Conservation (phyloP, 2,329 filamentous ascomycete genomes). For the Fusarium kyushuense region DNA sequence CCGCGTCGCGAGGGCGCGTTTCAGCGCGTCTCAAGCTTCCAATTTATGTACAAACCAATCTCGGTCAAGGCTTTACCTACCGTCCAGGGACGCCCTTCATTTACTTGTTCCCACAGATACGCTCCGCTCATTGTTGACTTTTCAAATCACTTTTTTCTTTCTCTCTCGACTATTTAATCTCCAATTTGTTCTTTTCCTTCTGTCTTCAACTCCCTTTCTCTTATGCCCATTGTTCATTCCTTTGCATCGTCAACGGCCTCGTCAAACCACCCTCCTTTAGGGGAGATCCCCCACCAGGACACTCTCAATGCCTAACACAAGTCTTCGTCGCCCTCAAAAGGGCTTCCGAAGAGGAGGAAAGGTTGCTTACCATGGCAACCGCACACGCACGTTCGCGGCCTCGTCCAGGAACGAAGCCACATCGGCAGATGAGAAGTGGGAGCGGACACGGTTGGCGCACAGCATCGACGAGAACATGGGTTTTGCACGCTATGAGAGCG, state of each 20-base stretch:
- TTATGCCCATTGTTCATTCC: constrained; percentile 34
- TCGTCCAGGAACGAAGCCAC: constrained; percentile 85
- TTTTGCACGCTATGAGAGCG: constrained; percentile 90
- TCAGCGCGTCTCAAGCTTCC: constrained; percentile 48
- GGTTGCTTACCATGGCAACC: constrained; percentile 75
- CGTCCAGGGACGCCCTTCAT: constrained; percentile 32
- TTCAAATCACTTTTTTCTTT: constrained; percentile 23
- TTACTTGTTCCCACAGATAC: constrained; percentile 41
- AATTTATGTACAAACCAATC: constrained; percentile 43
- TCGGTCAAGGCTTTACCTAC: constrained; percentile 42
- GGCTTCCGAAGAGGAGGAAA: constrained; percentile 77
- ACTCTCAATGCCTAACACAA: constrained; percentile 69
- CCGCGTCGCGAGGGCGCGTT: constrained; percentile 51
- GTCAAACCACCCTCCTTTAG: constrained; percentile 40
- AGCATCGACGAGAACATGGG: constrained; percentile 96
- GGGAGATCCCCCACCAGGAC: constrained; percentile 24
- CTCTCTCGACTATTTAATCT: constrained; percentile 9
- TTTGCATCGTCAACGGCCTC: constrained; percentile 27
- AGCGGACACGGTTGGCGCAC: constrained; percentile 84
- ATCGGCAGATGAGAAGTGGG: constrained; percentile 91
- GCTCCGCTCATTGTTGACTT: constrained; percentile 42
- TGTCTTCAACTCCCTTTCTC: constrained; percentile 4
- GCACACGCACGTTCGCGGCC: constrained; percentile 82
- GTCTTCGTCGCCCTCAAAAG: constrained; percentile 70
- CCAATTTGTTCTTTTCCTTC: constrained; percentile 1